Percentiles rank a stretch among this genome's conserved stretches.
phyloP scores from a whole-genome alignment of 1,284 basidiomycete species.

The Afroboletus lepidellus region DNA sequence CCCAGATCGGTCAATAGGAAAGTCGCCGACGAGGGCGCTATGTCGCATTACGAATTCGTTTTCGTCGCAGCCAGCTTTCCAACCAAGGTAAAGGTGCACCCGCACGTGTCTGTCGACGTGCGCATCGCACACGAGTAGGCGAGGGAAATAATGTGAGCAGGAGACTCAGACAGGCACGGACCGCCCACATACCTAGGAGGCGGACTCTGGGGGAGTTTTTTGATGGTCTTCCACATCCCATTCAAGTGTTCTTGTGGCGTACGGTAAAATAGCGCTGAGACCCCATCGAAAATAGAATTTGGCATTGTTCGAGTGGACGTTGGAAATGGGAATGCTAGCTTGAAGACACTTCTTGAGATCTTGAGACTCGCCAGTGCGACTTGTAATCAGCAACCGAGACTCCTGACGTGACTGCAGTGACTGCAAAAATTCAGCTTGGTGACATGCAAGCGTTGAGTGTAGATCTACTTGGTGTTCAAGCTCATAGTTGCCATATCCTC shows the following conservation, averaged over 20 bases:
- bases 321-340: no score
- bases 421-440: neutral
- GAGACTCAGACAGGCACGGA: neutral
- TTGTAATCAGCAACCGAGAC: neutral
- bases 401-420: neutral
- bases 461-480: neutral
- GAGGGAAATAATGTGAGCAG: neutral
- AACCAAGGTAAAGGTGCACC: slow-evolving; percentile 32
- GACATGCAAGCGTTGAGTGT: neutral
- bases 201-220: slow-evolving; percentile 16
- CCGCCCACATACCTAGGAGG: slow-evolving; percentile 18
- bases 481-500: neutral
- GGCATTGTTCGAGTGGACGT: slow-evolving; percentile 1
- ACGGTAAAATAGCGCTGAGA: slow-evolving; percentile 15
- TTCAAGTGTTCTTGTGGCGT: slow-evolving; percentile 34
- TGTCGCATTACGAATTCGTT: slow-evolving; percentile 30
- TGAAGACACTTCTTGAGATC: no score
- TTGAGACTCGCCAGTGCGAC: neutral
- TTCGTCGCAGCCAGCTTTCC: slow-evolving; percentile 30
- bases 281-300: slow-evolving; percentile 9
- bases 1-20: slow-evolving; percentile 25
- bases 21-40: slow-evolving; percentile 27
- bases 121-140: neutral
- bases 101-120: slow-evolving; percentile 28
- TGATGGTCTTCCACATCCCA: slow-evolving; percentile 26